Evolutionary conservation across 768 basidiomycete species (phyloP).

Genomic region (Sistotremastrum suecicum): DNA sequence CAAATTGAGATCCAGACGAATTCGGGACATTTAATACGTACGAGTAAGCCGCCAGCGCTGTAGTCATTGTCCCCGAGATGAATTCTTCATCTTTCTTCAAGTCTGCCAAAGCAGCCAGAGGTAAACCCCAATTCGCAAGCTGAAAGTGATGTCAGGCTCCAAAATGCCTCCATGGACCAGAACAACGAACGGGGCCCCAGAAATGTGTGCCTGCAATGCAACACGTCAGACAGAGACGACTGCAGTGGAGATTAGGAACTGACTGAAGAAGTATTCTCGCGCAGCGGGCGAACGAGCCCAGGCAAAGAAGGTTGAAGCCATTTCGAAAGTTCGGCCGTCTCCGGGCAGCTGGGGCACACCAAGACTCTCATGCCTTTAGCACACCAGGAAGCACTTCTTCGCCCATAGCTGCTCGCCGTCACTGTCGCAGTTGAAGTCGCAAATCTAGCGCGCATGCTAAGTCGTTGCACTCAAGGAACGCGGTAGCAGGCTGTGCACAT

Average conservation of each 20-base stretch:
- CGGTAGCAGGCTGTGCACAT: too few species aligned
- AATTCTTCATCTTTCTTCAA: constrained; percentile 88
- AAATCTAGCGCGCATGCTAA: too few species aligned
- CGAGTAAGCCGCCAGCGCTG: constrained; percentile 85
- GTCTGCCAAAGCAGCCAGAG: constrained; percentile 85
- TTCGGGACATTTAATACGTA: constrained; percentile 35
- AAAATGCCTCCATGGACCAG: constrained; percentile 1
- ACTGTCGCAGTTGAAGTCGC: too few species aligned
- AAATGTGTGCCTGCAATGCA: constrained; percentile 72
- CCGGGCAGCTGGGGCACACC: too few species aligned
- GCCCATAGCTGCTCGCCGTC: too few species aligned
- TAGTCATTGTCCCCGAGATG: constrained; percentile 95
- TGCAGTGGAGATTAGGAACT: constrained; percentile 18
- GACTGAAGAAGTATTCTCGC: constrained; percentile 90
- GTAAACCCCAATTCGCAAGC: constrained; percentile 98
- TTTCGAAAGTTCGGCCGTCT: constrained; percentile 15
- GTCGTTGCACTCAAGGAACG: too few species aligned
- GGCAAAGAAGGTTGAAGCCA: constrained; percentile 75
- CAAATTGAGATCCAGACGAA: constrained; percentile 11
- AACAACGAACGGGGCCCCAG: constrained; percentile 83
- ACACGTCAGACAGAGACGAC: constrained; percentile 9
- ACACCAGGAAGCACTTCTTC: too few species aligned
- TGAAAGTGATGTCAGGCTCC: constrained; percentile 17
- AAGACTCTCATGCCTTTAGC: too few species aligned
- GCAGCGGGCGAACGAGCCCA: constrained; percentile 90